Conservation (phyloP, 805 yeast genomes). For the Komagataella populi region DNA sequence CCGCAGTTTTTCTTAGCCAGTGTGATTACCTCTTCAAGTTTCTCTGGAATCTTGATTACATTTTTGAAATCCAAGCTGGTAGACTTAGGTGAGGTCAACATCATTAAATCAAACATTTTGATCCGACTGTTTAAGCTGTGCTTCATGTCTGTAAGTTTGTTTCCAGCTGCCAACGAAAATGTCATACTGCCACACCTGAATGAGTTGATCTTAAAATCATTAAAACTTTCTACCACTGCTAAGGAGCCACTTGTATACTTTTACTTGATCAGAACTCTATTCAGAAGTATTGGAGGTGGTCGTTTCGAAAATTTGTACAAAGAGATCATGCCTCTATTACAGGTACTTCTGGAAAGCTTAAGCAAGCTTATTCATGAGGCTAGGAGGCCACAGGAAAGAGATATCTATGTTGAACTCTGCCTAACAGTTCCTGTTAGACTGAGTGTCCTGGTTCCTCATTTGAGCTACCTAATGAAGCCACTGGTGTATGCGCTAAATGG, state of each 20-base stretch:
- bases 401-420: slow-evolving; percentile 88
- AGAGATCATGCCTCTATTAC: slow-evolving; percentile 83
- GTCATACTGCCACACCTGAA: slow-evolving; percentile 83
- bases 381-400: slow-evolving; percentile 80
- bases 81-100: slow-evolving; percentile 70
- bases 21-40: slow-evolving; percentile 88
- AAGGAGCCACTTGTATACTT: slow-evolving; percentile 88
- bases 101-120: slow-evolving; percentile 64
- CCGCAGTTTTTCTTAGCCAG: slow-evolving; percentile 92
- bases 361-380: slow-evolving; percentile 77
- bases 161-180: slow-evolving; percentile 76
- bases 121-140: slow-evolving; percentile 82
- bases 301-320: slow-evolving; percentile 87
- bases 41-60: slow-evolving; percentile 69
- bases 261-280: slow-evolving; percentile 74
- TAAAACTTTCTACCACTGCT: slow-evolving; percentile 69
- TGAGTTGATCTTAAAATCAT: slow-evolving; percentile 65
- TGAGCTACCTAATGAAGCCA: slow-evolving; percentile 81
- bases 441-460: slow-evolving; percentile 86
- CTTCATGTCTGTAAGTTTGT: slow-evolving; percentile 89
- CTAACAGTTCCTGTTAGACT: slow-evolving; percentile 91
- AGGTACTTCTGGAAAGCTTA: slow-evolving; percentile 72
- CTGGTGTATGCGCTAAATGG: slow-evolving; percentile 84
- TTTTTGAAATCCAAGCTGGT: slow-evolving; percentile 63
- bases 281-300: slow-evolving; percentile 95